Percentiles rank a stretch among this genome's conserved stretches.
Conservation (phyloP, 2,329 filamentous ascomycete species). For the Didymella keratinophila region DNA sequence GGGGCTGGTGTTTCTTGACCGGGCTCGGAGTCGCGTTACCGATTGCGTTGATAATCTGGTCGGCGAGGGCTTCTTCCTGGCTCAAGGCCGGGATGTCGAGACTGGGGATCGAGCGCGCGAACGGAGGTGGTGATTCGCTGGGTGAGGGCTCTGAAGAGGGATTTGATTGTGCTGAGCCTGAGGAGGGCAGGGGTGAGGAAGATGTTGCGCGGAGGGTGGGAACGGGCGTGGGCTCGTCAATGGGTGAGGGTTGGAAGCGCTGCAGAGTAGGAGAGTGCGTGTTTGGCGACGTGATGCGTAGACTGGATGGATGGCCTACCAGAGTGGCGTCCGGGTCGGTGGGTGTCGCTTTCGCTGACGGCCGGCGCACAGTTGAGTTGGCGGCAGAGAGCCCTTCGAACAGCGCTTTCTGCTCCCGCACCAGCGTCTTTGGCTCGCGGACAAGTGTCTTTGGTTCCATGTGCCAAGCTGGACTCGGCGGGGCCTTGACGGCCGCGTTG, state of each 20-base stretch:
- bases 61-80: conserved; percentile 45
- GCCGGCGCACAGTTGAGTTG: conserved; percentile 7
- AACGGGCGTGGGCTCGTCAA: conserved; percentile 5
- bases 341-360: conserved; percentile 25
- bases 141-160: conserved; percentile 9
- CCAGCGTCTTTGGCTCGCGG: conserved; percentile 15
- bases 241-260: background rate
- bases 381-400: conserved; percentile 27
- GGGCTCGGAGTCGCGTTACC: conserved; percentile 53
- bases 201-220: conserved; percentile 16
- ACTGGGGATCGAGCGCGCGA: conserved; percentile 26
- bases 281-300: conserved; percentile 17
- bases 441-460: conserved; percentile 24
- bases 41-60: conserved; percentile 52
- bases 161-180: conserved; percentile 17
- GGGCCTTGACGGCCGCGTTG: background rate
- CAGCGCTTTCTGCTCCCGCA: conserved; percentile 27
- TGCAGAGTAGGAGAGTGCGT: conserved; percentile 7
- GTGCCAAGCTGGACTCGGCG: conserved; percentile 14
- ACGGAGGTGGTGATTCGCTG: conserved; percentile 21
- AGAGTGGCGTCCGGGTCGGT: conserved; percentile 42
- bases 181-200: conserved; percentile 27
- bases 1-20: conserved; percentile 48
- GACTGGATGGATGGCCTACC: conserved; percentile 31
- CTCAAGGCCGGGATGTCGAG: conserved; percentile 28